Evolutionary conservation across 2,329 filamentous ascomycete species (phyloP), one percentile per base, ranked within the genome.

Genomic region (Daldinia sp.): DNA sequence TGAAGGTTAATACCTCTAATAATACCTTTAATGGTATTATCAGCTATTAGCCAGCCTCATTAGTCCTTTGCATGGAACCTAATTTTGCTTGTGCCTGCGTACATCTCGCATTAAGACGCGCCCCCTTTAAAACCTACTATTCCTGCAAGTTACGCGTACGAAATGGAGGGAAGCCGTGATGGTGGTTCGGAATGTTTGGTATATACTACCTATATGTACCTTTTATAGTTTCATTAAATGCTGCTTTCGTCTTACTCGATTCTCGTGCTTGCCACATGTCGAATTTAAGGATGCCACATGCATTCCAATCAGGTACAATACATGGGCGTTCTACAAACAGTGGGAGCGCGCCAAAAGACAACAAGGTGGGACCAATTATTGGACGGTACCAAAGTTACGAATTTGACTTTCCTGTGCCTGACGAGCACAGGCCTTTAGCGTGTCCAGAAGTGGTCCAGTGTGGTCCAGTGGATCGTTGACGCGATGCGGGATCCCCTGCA

Each of bases 401-500:
- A 41, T 23, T 41, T 41, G 8, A 23, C 15, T 23, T 41, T 30
- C 29, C 43, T 30, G 45, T 48, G 25, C 45, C 45, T 48, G 27
- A 4, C n/a, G 27, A 48, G 45, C 45, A 48, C 27, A 29, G 45
- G 45, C 45, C 27, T 17, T 30, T 11, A 30, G 4, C 30, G 45
- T 19, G 25, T 43, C 21, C 21, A 13, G 13, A n/a, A n/a, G 19
- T 25, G 9, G 32, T 34, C 17, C 17, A 43, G 19, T 17, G 10
- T 51, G n/a, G 30, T 48, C 57, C 15, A 59, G 29, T 61, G 61
- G 39, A 66, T 54, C 55, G 45, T 55, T 68, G 64, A 67, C 66
- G 64, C 61, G 60, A 69, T 69, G 61, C 59, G 58, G 61, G 58
- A 67, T 65, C 59, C 64, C 67, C 61, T 67, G 56, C 55, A 60